These are phyloP conservation scores for Sclerotinia sclerotiorum DNA, from an alignment of 2,329 filamentous ascomycete genomes.

Conservation along the genomic window DNA sequence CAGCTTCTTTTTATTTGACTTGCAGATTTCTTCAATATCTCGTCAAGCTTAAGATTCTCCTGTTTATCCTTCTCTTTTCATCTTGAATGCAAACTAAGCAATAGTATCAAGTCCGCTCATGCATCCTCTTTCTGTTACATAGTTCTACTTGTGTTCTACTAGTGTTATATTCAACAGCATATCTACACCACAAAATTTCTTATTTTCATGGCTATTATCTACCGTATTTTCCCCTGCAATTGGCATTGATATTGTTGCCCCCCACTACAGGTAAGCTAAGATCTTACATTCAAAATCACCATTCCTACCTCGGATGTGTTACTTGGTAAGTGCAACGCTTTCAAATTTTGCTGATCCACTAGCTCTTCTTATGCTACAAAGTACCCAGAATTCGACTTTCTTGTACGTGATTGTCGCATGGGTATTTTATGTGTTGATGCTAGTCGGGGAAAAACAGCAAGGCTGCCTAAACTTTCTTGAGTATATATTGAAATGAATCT, in stretches of 20 bases:
- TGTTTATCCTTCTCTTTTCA: neutral
- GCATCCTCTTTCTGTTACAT: neutral
- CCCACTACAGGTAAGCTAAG: neutral
- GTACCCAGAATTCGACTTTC: neutral
- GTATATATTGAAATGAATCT: conserved; percentile 2
- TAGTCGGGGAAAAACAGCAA: neutral
- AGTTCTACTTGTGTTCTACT: too few species aligned
- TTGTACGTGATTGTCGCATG: neutral
- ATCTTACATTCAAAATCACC: neutral
- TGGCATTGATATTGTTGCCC: too few species aligned
- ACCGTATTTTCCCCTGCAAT: too few species aligned
- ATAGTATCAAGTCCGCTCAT: neutral
- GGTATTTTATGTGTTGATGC: neutral
- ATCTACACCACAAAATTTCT: neutral
- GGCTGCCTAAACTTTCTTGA: neutral
- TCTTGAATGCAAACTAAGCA: too few species aligned
- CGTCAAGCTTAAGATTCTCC: too few species aligned
- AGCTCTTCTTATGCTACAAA: neutral
- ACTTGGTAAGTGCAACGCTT: neutral
- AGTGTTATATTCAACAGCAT: neutral
- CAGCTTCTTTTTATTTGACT: neutral
- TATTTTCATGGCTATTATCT: neutral
- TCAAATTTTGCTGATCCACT: neutral
- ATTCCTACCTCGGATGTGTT: neutral
- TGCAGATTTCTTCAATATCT: too few species aligned